These are phyloP conservation scores for Syzygium malaccense DNA, from an alignment of 441 rosid species.

Conservation along the genomic window DNA sequence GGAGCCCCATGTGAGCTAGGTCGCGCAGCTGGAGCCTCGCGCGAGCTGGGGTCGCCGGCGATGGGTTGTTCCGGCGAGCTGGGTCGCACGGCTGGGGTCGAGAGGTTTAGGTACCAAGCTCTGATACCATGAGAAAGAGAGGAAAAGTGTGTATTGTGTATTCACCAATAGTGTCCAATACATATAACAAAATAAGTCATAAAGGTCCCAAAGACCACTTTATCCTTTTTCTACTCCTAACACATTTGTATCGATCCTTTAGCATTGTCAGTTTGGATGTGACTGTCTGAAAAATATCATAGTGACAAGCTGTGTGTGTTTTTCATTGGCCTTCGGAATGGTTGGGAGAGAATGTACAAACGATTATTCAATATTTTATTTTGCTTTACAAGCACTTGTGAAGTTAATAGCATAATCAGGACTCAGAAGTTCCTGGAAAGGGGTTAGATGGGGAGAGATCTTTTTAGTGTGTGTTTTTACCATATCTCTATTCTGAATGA, in stretches of 20 bases:
- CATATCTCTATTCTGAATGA: not conserved
- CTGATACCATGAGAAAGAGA: no score
- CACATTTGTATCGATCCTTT: not conserved
- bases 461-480: not conserved
- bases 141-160: no score
- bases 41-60: no score
- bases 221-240: no score
- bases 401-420: not conserved
- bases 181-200: no score
- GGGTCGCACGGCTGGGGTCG: no score
- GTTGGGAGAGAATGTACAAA: not conserved
- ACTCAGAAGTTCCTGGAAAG: not conserved
- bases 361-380: not conserved
- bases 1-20: no score
- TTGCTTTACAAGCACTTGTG: not conserved
- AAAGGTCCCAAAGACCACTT: no score
- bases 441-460: not conserved
- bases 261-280: not conserved
- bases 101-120: no score
- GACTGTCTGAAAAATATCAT: not conserved
- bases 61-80: no score
- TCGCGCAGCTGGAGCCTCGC: no score
- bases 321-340: not conserved
- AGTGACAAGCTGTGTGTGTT: not conserved
- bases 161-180: no score